A percentile compares a stretch with the other conserved stretches of the same genome.
Conservation (phyloP, 805 yeast genomes). For the Zygoascus tannicola region DNA sequence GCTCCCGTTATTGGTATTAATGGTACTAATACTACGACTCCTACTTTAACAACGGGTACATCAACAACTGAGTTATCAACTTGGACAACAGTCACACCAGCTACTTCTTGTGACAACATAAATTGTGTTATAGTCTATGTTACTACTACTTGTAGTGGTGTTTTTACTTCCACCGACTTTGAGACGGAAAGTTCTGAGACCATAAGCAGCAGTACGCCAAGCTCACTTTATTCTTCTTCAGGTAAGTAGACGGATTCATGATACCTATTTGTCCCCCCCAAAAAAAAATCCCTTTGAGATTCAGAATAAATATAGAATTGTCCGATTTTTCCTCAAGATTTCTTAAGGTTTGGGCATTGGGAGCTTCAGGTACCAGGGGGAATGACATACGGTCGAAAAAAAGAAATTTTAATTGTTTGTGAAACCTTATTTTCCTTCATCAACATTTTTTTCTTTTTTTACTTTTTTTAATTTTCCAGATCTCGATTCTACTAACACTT, state of each 20-base stretch:
- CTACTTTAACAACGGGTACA: not conserved
- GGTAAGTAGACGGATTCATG: not conserved
- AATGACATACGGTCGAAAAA: too few species aligned
- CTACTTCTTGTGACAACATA: not conserved
- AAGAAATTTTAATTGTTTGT: too few species aligned
- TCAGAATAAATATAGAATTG: not conserved
- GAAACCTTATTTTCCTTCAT: too few species aligned
- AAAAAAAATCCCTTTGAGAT: not conserved
- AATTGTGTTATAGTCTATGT: not conserved
- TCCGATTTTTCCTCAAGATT: too few species aligned
- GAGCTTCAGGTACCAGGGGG: too few species aligned
- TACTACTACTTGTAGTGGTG: constrained; percentile 1
- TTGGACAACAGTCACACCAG: constrained; percentile 1
- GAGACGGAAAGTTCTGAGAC: not conserved
- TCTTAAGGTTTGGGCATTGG: too few species aligned
- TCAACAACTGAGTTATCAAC: too few species aligned
- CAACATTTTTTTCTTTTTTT: too few species aligned
- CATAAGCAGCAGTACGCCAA: not conserved
- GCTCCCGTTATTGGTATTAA: not conserved
- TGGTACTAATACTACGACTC: not conserved
- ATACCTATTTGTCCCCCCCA: not conserved
- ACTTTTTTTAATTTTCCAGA: too few species aligned
- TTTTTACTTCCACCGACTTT: not conserved
- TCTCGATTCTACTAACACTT: too few species aligned
- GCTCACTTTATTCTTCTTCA: too few species aligned